Conservation (phyloP, 805 yeast genomes). For the Wickerhamiella galacta region DNA sequence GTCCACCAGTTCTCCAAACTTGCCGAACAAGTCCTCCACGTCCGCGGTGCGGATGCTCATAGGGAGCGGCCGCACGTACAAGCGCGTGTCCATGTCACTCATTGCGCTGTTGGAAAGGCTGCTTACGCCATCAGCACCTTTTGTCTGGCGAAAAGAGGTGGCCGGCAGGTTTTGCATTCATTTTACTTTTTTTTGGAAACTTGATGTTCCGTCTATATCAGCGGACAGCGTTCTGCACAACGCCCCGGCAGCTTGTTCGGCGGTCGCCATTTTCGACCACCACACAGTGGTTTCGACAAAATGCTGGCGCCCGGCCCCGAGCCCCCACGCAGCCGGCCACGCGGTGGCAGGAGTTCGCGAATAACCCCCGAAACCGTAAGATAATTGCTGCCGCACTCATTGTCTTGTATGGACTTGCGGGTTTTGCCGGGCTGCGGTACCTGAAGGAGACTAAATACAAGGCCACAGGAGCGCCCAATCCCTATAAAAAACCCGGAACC, state of each 20-base stretch:
- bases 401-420: constrained; percentile 13
- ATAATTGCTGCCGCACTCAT: constrained; percentile 11
- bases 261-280: no score
- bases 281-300: no score
- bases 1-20: constrained; percentile 37
- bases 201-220: no score
- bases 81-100: constrained; percentile 7
- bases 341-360: no score
- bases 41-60: constrained; percentile 22
- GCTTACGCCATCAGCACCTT: neutral
- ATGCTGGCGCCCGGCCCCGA: no score
- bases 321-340: no score
- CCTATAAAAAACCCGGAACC: constrained; percentile 13
- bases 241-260: no score
- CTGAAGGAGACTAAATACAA: constrained; percentile 21
- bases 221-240: no score
- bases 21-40: constrained; percentile 30
- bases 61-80: constrained; percentile 17
- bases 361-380: constrained; percentile 7
- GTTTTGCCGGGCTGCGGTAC: constrained; percentile 16
- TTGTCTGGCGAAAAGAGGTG: neutral
- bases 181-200: no score
- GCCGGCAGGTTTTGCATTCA: no score
- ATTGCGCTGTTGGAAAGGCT: neutral
- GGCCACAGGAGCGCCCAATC: constrained; percentile 21